phyloP scores from a whole-genome alignment of 441 rosid species.

The Populus hybrid region DNA sequence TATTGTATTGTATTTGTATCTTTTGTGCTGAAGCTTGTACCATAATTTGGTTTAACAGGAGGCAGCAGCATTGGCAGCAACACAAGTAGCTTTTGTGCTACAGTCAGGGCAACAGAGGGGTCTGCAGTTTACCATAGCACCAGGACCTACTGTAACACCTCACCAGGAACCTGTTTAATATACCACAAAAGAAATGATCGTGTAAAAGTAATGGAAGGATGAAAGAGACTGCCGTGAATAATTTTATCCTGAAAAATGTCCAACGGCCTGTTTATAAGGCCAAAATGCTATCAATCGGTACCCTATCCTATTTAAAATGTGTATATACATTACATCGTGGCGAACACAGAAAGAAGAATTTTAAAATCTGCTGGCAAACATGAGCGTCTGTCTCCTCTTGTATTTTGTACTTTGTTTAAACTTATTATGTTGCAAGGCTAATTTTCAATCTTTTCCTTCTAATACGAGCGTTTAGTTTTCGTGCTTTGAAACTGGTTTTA shows the following conservation, averaged over 20 bases:
- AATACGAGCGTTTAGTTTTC: not conserved
- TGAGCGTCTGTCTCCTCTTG: not conserved
- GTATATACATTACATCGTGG: constrained; percentile 10
- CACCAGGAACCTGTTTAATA: constrained; percentile 44
- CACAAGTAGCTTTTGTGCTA: constrained; percentile 84
- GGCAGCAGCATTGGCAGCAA: constrained; percentile 80
- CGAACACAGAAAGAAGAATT: not conserved
- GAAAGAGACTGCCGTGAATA: constrained; percentile 1
- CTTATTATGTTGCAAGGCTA: not conserved
- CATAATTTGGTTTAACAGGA: constrained; percentile 49
- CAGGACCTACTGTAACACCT: constrained; percentile 38
- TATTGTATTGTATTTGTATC: not conserved
- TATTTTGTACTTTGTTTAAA: not conserved
- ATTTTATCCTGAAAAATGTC: constrained; percentile 1
- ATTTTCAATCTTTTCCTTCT: not conserved
- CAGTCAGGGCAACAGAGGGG: constrained; percentile 75
- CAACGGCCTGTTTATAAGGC: not conserved
- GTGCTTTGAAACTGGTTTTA: not conserved
- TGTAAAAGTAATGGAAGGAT: not conserved
- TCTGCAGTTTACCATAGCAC: constrained; percentile 72
- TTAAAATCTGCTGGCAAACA: not conserved
- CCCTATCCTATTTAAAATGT: constrained; percentile 3
- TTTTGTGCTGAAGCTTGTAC: constrained; percentile 10
- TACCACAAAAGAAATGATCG: not conserved
- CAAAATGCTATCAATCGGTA: not conserved